phyloP scores from a whole-genome alignment of 345 rosid species.

The Aurinia saxatilis region DNA sequence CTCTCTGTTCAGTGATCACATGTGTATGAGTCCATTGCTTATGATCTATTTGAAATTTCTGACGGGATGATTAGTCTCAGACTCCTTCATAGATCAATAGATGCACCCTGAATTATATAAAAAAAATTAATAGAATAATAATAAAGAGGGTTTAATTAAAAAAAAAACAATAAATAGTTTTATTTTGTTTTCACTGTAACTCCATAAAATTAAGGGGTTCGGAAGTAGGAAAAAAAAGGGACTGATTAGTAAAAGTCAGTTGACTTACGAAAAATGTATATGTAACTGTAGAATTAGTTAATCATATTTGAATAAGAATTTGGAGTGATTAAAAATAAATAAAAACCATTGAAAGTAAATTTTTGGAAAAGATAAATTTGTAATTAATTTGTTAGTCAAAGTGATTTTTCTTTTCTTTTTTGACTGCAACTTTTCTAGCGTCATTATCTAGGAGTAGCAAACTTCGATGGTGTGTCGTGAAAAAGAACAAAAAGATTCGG shows the following conservation, averaged over 20 bases:
- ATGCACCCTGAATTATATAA: too few species aligned
- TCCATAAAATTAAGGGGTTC: too few species aligned
- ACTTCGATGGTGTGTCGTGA: background rate
- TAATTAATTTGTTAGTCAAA: background rate
- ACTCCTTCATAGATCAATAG: too few species aligned
- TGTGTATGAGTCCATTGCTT: too few species aligned
- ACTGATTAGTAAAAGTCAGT: background rate
- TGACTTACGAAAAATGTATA: background rate
- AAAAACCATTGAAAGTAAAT: background rate
- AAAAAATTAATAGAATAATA: too few species aligned
- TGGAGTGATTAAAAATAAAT: background rate
- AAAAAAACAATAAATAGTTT: too few species aligned
- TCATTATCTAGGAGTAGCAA: background rate
- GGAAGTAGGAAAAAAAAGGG: too few species aligned
- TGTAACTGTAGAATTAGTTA: background rate
- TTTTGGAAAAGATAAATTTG: background rate
- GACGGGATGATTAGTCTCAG: too few species aligned
- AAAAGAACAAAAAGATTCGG: background rate
- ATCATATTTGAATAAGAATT: background rate
- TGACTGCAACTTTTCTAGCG: conserved; percentile 5
- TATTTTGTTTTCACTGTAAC: too few species aligned
- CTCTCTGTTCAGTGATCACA: too few species aligned
- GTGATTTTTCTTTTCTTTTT: background rate
- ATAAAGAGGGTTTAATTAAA: too few species aligned
- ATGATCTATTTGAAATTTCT: too few species aligned